Evolutionary conservation across 768 basidiomycete species (phyloP), one percentile per base, ranked within the genome.

Genomic region (Coprinellus micaceus): DNA sequence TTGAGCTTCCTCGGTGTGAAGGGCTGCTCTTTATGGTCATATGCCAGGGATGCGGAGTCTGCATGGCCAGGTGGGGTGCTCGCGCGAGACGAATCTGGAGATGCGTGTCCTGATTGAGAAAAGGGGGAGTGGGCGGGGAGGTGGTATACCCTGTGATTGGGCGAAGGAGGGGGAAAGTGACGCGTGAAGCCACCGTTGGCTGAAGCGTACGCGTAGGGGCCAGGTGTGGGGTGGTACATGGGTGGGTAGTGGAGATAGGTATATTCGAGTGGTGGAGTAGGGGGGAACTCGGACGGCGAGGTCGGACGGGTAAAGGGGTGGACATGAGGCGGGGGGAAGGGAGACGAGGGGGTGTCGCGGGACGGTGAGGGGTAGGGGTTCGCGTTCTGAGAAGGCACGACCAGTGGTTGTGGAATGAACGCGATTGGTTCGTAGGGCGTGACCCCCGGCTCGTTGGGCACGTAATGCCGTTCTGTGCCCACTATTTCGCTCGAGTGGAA

Each of bases 401-500:
- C 54, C 22, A 60, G 41, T 10, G 61, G 58, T 47, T 61, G 62
- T 28, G 61, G 46, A 19, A 63, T 45, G 24, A 63, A 61, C 46
- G 63, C 46, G 6, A 65, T 57, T 9, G 66, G 65, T 44, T 80
- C 77, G 54, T 73, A 69, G 13, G 78, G 75, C 22, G 80, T 71
- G 17, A 89, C 81, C 24, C 87, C 86, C 25, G 79, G 80, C 66
- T 91, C 89, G 57, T 80, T 76, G 33, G 71, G 71, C 54, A 88
- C 71, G 60, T 89, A 85, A 63, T 79, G 77, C 41, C 89, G 81
- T 64, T 88, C 86, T 25, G 79, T 79, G 9, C 82, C 81, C 24
- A 69, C 61, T 52, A 91, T 82, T 69, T 87, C 86, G 60, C 69
- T 79, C 39, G 86, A 86, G 73, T 93, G 89, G 68, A 93, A 94